A percentile compares a stretch with the other conserved stretches of the same genome.
phyloP scores from a whole-genome alignment of 805 yeast genomes.

The Starmerella riodocensis region DNA sequence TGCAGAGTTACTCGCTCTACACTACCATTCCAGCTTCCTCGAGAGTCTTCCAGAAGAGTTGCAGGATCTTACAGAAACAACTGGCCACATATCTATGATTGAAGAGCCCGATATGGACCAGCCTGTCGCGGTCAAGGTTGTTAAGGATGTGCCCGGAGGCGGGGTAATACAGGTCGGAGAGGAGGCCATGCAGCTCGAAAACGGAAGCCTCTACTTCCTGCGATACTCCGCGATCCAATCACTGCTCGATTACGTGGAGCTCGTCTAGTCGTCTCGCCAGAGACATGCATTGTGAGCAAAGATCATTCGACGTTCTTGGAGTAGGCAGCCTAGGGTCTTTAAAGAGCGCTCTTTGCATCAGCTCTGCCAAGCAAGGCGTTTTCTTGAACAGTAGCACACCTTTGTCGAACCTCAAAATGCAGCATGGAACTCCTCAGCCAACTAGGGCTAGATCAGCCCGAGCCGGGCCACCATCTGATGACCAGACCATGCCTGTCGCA shows the following conservation, averaged over 20 bases:
- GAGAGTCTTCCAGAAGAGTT: constrained; percentile 52
- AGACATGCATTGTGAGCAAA: too few species aligned
- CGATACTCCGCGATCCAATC: constrained; percentile 42
- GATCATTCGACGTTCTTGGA: too few species aligned
- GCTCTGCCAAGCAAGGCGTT: too few species aligned
- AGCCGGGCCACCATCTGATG: too few species aligned
- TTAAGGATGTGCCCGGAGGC: constrained; percentile 25
- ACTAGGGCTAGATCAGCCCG: too few species aligned
- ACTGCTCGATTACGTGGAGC: constrained; percentile 14
- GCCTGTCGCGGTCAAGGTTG: constrained; percentile 61
- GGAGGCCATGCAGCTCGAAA: constrained; percentile 40
- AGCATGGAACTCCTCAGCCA: too few species aligned
- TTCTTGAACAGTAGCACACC: too few species aligned
- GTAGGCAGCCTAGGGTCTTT: too few species aligned
- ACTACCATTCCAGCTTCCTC: constrained; percentile 57
- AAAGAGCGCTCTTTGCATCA: too few species aligned
- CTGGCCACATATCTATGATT: constrained; percentile 50
- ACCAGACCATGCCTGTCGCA: too few species aligned
- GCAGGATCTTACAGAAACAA: constrained; percentile 62
- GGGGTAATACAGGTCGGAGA: constrained; percentile 33
- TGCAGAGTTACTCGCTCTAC: constrained; percentile 45
- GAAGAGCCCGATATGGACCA: constrained; percentile 60
- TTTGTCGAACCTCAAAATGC: too few species aligned
- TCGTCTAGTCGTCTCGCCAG: constrained; percentile 11
- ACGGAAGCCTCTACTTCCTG: constrained; percentile 63